Evolutionary conservation across 78 protist species (phyloP).

Genomic region (Capsaspora owczarzaki): DNA sequence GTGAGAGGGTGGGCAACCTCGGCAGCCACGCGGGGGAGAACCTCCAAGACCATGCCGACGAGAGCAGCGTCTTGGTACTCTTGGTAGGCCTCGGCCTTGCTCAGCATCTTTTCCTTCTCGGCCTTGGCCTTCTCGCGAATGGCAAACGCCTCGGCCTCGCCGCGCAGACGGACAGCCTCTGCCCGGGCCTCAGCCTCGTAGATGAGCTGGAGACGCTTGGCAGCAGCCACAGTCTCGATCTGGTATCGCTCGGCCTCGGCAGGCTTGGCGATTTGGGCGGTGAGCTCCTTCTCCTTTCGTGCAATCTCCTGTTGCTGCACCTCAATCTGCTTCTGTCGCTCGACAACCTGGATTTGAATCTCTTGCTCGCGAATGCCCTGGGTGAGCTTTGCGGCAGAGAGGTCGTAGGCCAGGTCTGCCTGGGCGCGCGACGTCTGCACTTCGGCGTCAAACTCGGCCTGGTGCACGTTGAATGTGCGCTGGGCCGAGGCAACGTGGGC

Average conservation of each 20-base stretch:
- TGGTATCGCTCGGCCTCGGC: not conserved
- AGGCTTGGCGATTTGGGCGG: not conserved
- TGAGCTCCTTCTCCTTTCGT: constrained; percentile 1
- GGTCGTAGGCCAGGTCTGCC: constrained; percentile 15
- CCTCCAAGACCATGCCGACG: not conserved
- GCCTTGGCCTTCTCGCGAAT: not conserved
- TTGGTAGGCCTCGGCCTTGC: not conserved
- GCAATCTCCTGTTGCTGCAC: constrained; percentile 4
- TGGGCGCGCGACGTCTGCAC: not conserved
- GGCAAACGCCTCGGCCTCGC: constrained; percentile 3
- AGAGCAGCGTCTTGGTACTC: not conserved
- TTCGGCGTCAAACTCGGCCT: not conserved
- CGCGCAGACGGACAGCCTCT: not conserved
- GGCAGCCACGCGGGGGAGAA: not conserved
- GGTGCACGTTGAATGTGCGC: not conserved
- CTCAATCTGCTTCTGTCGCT: constrained; percentile 11
- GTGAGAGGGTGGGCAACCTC: not conserved
- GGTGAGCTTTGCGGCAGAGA: not conserved
- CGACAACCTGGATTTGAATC: not conserved
- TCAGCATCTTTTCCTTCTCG: not conserved
- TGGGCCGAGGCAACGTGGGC: not conserved
- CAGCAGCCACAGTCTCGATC: not conserved
- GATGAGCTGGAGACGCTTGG: not conserved
- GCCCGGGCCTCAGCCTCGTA: not conserved
- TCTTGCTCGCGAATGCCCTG: not conserved